phyloP scores from a whole-genome alignment of 1,139 yeast genomes.

The Yamadazyma dendronema region DNA sequence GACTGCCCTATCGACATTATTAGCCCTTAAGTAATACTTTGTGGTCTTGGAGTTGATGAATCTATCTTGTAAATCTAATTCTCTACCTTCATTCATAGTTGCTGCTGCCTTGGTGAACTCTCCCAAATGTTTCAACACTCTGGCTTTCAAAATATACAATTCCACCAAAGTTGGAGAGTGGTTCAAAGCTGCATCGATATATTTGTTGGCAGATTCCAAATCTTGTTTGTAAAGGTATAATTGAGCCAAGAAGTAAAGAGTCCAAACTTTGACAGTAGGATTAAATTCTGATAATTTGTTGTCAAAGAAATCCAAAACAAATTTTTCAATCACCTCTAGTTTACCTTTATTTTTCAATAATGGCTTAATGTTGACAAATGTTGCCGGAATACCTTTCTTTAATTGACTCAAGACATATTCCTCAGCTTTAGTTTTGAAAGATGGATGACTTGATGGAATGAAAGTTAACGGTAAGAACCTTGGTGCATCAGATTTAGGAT shows the following conservation, averaged over 20 bases:
- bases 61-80: constrained; percentile 83
- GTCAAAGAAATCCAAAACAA: constrained; percentile 51
- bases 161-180: constrained; percentile 87
- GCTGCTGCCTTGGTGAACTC: constrained; percentile 60
- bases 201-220: constrained; percentile 49
- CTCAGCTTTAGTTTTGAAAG: constrained; percentile 44
- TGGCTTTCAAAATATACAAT: constrained; percentile 74
- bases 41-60: constrained; percentile 87
- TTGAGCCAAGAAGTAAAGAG: constrained; percentile 76
- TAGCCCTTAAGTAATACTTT: constrained; percentile 81
- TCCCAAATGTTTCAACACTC: constrained; percentile 73
- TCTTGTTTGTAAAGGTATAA: constrained; percentile 59
- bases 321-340: constrained; percentile 46
- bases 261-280: constrained; percentile 70
- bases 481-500: constrained; percentile 85
- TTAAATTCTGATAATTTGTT: constrained; percentile 26
- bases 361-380: constrained; percentile 83
- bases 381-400: constrained; percentile 83
- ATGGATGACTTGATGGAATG: constrained; percentile 49
- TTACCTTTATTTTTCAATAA: constrained; percentile 58
- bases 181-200: constrained; percentile 61
- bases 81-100: constrained; percentile 66
- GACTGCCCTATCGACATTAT: constrained; percentile 72
- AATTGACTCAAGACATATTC: constrained; percentile 62
- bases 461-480: constrained; percentile 75